These are phyloP conservation scores for Aureobasidium sp. DNA, from an alignment of 2,329 filamentous ascomycete genomes.

Conservation along the genomic window DNA sequence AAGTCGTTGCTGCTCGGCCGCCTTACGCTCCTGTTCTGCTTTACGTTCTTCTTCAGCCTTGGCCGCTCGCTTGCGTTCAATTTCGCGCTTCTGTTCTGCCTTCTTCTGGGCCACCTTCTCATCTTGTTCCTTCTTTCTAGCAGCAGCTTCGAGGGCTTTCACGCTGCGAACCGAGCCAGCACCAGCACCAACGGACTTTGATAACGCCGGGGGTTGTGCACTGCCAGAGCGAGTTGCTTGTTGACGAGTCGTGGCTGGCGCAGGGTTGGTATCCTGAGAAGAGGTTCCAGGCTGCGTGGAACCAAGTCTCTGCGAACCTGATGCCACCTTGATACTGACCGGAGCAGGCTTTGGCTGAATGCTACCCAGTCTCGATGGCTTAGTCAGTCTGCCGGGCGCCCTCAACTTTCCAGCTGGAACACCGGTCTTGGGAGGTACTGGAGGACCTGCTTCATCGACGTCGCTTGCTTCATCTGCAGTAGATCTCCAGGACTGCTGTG, in stretches of 20 bases:
- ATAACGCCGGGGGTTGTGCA: slow-evolving; percentile 4
- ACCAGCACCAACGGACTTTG: slow-evolving; percentile 4
- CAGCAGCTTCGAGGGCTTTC: slow-evolving; percentile 60
- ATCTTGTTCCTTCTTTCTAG: slow-evolving; percentile 76
- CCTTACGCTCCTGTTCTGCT: slow-evolving; percentile 29
- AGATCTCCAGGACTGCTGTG: slow-evolving; percentile 18
- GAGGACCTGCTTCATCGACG: slow-evolving; percentile 51
- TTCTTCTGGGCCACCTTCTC: slow-evolving; percentile 72
- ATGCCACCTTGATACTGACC: slow-evolving; percentile 60
- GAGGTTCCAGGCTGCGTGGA: slow-evolving; percentile 17
- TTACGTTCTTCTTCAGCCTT: slow-evolving; percentile 53
- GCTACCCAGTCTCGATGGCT: slow-evolving; percentile 37
- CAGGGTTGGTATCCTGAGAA: slow-evolving; percentile 17
- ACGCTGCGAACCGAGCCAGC: slow-evolving; percentile 21
- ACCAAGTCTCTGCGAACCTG: slow-evolving; percentile 28
- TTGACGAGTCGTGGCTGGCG: slow-evolving; percentile 9
- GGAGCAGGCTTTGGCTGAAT: slow-evolving; percentile 57
- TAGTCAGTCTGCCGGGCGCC: slow-evolving; percentile 24
- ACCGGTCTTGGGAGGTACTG: slow-evolving; percentile 46
- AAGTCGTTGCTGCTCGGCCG: slow-evolving; percentile 28
- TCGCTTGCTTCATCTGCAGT: slow-evolving; percentile 30
- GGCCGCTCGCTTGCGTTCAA: slow-evolving; percentile 66
- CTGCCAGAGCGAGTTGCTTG: slow-evolving; percentile 12
- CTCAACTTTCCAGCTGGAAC: slow-evolving; percentile 30
- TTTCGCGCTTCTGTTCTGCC: slow-evolving; percentile 70